Evolutionary conservation across 176 grass and related monocot genomes (phyloP), one percentile per base, ranked within the genome.

Genomic region (Echinochloa phyllopogon): DNA sequence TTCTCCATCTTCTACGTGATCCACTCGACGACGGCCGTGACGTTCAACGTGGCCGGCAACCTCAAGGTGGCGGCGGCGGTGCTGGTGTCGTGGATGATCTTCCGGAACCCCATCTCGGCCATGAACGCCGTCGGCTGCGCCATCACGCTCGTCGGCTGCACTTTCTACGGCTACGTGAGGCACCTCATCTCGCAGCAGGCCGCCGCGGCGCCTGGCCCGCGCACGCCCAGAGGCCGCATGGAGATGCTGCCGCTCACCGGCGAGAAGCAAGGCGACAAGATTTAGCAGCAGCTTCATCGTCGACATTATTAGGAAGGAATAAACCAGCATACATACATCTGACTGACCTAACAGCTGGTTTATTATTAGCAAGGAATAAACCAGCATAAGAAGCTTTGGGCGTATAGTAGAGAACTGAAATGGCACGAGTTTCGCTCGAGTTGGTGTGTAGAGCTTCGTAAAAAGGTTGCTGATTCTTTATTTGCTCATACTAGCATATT

Each of bases 81-180:
- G 42, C 56, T 99, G 81, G 86, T 94, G 53, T 99, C 96, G 2
- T 99, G 93, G 93, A 89, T 89, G 77, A 94, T 99, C 75, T 99
- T 99, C 90, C 88, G 81, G 41, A 99, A 99, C 84, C 96, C 96
- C 5, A 99, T 99, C 86, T 91, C 96, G 2, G 77, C 75, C 36
- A 92, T 99, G 84, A 99, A 99, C 72, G 93, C 93, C 2, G 41
- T 94, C 4, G 96, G 96, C 4, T 98, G 96, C 11, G 93, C 66
- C 6, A 64, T 95, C 81, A 98, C 96, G 24, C 91, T 98, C 1
- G 24, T 87, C 0, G 96, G 93, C 16, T 95, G 96, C 73, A 98
- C 96, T 48, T 99, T 99, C 88, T 99, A 99, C 48, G 96, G 96
- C 74, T 99, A 94, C 10, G 93, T 98, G 44, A 85, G 89, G 76